Evolutionary conservation across 768 basidiomycete genomes (phyloP), one percentile per base, ranked within the genome.

Genomic region (Suillus tomentosus): DNA sequence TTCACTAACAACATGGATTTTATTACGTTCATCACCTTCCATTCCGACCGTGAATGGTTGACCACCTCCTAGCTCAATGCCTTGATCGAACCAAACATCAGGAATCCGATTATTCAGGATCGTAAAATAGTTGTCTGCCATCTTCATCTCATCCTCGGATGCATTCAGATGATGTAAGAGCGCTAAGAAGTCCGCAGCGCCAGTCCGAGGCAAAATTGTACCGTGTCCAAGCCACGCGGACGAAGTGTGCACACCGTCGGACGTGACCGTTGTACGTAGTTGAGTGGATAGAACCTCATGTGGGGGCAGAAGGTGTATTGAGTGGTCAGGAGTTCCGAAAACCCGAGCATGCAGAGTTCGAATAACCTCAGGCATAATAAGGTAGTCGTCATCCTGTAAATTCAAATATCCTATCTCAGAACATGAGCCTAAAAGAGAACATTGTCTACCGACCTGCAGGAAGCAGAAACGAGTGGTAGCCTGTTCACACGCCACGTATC

Each of bases 81-180:
- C 84, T 65, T 85, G 82, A 66, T 87, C 85, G 62, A 88, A 83
- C 87, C 88, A 89, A 11, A 82, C 74, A 70, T 88, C 86, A 2
- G 87, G 83, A 47, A 83, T 69, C 22, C 72, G 73, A 70, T 89
- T 90, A 62, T 76, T 78, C 55, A 90, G 73, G 58, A 90, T 76
- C 1, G 87, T 79, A 69, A 83, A 90, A 67, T 88, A 89, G 65
- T 90, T 90, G 70, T 90, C 89, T 4, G 88, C 86, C 87, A 88
- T 89, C 67, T 82, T 79, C 68, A 79, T 74, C 66, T 87, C 81
- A 43, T 85, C 84, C 4, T 79, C 72, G 0, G 84, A 78, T 45
- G 80, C 72, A 42, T 83, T 78, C 42, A 88, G 72, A 22, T 61
- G 39, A 5, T 76, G 63, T 66, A 89, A 71, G 50, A 89, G 78